These are phyloP conservation scores for Paratinospora sagittata DNA, from an alignment of 164 flowering plant genomes.

Conservation along the genomic window DNA sequence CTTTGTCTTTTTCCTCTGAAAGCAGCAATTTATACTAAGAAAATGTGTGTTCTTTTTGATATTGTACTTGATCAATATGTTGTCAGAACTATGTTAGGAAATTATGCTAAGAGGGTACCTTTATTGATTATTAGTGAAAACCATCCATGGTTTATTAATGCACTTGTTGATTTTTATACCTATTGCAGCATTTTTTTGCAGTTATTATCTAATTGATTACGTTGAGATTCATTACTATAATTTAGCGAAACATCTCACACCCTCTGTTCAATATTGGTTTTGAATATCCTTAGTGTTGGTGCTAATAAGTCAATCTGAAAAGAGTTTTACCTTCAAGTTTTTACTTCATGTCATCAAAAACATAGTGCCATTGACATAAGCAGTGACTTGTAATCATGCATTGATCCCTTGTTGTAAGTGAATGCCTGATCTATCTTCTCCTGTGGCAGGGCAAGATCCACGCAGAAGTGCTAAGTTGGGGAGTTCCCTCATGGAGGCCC, in stretches of 20 bases:
- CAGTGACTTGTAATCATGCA: neutral
- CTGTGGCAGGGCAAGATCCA: slow-evolving; percentile 45
- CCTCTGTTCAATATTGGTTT: neutral
- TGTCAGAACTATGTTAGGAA: neutral
- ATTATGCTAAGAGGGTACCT: neutral
- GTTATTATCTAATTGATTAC: neutral
- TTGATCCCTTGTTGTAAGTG: neutral
- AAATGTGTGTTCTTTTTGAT: neutral
- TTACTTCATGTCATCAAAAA: neutral
- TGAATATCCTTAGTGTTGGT: neutral
- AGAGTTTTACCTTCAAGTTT: neutral
- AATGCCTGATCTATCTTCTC: slow-evolving; percentile 7
- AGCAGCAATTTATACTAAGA: neutral
- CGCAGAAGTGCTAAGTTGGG: slow-evolving; percentile 37
- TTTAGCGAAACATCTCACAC: neutral
- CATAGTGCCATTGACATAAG: neutral
- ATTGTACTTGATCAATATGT: neutral
- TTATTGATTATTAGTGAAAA: neutral
- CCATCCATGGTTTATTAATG: neutral
- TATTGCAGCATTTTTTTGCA: neutral
- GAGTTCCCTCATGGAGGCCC: slow-evolving; percentile 57
- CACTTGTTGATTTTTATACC: neutral
- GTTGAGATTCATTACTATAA: neutral
- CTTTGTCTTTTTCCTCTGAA: too few relatives aligned
- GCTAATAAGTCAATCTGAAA: neutral